A percentile compares a stretch with the other conserved stretches of the same genome.
Evolutionary conservation across 345 rosid genomes (phyloP).

Genomic region (Atalantia buxifolia): DNA sequence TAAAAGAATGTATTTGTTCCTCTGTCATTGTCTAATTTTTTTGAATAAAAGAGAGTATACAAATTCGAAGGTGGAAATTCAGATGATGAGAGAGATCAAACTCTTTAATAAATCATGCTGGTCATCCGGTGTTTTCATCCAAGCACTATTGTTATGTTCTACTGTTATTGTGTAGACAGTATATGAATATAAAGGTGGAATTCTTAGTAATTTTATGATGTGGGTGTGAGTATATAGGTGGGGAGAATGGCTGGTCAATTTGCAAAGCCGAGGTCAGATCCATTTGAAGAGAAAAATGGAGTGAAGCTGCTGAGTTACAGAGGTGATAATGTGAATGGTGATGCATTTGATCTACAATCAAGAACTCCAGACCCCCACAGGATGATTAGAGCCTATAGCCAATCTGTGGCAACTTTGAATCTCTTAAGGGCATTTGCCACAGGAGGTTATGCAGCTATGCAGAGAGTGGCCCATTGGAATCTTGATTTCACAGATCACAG

Average conservation of each 20-base stretch:
- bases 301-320: constrained; percentile 39
- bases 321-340: constrained; percentile 43
- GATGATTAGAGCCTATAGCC: constrained; percentile 40
- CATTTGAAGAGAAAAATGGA: constrained; percentile 40
- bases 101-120: too few species aligned
- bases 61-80: too few species aligned
- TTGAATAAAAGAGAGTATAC: too few species aligned
- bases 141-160: too few species aligned
- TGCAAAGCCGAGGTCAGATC: constrained; percentile 44
- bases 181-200: neutral
- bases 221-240: constrained; percentile 19
- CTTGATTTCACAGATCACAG: constrained; percentile 39
- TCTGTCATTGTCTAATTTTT: neutral
- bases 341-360: constrained; percentile 32
- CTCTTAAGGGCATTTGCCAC: constrained; percentile 44
- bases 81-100: too few species aligned
- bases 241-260: constrained; percentile 50
- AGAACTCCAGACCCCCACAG: constrained; percentile 40
- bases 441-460: constrained; percentile 49
- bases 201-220: neutral
- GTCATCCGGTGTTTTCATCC: too few species aligned
- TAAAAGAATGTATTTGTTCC: neutral
- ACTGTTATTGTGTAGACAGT: too few species aligned
- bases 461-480: constrained; percentile 41
- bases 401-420: constrained; percentile 40